Conservation (phyloP, 768 basidiomycete species). For the Nidularia pulvinata region DNA sequence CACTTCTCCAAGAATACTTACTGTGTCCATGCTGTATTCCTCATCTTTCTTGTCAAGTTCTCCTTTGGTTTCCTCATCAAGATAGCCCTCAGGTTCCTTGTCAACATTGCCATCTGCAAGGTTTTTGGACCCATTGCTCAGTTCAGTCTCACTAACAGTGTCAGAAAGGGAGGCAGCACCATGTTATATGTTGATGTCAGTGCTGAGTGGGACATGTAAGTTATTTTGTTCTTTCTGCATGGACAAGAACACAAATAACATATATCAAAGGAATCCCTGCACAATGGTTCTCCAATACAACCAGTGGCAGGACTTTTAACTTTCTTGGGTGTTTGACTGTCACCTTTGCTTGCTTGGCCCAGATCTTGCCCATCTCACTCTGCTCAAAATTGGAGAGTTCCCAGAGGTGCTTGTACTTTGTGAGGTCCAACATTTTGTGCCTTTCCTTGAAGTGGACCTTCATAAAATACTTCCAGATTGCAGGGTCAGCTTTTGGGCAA, state of each 20-base stretch:
- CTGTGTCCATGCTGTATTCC: too few relatives aligned
- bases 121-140: too few relatives aligned
- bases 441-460: conserved; percentile 10
- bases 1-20: too few relatives aligned
- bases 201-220: neutral
- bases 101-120: too few relatives aligned
- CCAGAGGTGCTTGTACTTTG: conserved; percentile 8
- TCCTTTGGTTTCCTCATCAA: too few relatives aligned
- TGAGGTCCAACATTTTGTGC: conserved; percentile 4
- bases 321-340: conserved; percentile 8
- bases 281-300: conserved; percentile 10
- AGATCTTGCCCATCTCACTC: conserved; percentile 13
- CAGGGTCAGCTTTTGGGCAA: conserved; percentile 9
- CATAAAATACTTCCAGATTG: conserved; percentile 16
- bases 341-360: conserved; percentile 9
- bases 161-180: too few relatives aligned
- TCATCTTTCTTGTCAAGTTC: too few relatives aligned
- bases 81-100: too few relatives aligned
- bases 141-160: too few relatives aligned
- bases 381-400: conserved; percentile 11
- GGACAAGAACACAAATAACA: too few relatives aligned
- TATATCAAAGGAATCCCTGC: conserved; percentile 3
- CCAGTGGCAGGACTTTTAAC: conserved; percentile 5
- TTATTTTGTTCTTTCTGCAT: too few relatives aligned
- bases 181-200: too few relatives aligned